Conservation (phyloP, 176 grass and related monocot species). For the Oryza brachyantha region DNA sequence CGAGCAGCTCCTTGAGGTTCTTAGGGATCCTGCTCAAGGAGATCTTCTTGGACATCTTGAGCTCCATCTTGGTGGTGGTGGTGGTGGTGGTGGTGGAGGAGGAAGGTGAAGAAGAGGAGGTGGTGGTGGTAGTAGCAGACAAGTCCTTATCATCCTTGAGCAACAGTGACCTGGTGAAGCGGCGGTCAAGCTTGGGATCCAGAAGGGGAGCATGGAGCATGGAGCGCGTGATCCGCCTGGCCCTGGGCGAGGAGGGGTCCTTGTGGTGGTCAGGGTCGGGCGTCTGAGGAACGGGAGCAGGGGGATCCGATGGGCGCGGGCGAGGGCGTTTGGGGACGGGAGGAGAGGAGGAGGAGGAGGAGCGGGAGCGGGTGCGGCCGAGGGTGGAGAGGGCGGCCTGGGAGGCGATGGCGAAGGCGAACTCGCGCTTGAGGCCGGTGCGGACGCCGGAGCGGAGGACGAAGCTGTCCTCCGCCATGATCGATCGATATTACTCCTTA, state of each 20-base stretch:
- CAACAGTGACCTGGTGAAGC: constrained; percentile 69
- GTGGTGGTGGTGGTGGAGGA: constrained; percentile 9
- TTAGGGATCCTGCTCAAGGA: constrained; percentile 19
- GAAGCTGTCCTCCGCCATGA: constrained; percentile 37
- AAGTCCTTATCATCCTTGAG: constrained; percentile 30
- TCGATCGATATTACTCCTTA: no score
- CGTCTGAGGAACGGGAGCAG: background rate
- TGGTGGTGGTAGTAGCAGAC: constrained; percentile 35
- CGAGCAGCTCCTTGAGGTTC: constrained; percentile 70
- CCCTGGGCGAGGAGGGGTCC: constrained; percentile 22
- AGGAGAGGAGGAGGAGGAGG: background rate
- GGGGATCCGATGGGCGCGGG: constrained; percentile 10
- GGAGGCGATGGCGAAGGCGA: constrained; percentile 79
- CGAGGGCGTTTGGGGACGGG: constrained; percentile 33
- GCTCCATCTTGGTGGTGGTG: background rate
- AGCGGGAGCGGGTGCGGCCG: constrained; percentile 76
- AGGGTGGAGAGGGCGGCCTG: constrained; percentile 56
- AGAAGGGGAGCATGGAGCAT: constrained; percentile 15
- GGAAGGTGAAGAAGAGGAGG: constrained; percentile 18
- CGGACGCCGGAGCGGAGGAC: constrained; percentile 95
- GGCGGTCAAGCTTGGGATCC: background rate
- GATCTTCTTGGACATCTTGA: background rate
- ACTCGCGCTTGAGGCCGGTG: constrained; percentile 82
- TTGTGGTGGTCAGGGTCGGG: background rate
- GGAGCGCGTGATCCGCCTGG: constrained; percentile 53